These are phyloP conservation scores for Fraxinus velutina DNA, from an alignment of 305 asterid species.

Conservation along the genomic window DNA sequence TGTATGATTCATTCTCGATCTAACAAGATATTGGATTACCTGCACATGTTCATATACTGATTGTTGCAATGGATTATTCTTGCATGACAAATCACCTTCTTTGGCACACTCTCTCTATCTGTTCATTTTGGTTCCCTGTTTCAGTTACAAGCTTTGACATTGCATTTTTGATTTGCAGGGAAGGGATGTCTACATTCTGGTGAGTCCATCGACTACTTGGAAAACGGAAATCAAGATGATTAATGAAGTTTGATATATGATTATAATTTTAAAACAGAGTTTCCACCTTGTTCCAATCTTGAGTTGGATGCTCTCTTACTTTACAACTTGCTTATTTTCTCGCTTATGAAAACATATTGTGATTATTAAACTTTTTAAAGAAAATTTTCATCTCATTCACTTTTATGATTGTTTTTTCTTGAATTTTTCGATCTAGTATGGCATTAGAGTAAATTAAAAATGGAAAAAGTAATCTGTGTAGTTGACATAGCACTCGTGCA, in stretches of 20 bases:
- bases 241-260: background rate
- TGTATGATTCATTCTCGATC: background rate
- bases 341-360: background rate
- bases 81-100: background rate
- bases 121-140: background rate
- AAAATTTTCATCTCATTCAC: background rate
- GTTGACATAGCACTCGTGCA: background rate
- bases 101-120: background rate
- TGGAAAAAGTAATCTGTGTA: background rate
- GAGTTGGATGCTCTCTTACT: background rate
- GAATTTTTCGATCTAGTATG: background rate
- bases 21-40: slow-evolving; percentile 10
- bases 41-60: background rate
- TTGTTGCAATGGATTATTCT: background rate
- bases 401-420: background rate
- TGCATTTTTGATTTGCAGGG: slow-evolving; percentile 55
- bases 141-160: background rate
- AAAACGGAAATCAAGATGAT: background rate
- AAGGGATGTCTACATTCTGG: slow-evolving; percentile 91
- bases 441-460: background rate
- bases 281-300: background rate
- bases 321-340: background rate
- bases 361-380: background rate
- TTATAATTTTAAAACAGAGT: background rate
- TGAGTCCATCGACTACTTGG: slow-evolving; percentile 31